phyloP scores from a whole-genome alignment of 1,139 yeast species.

The Magnusiomyces paraingens region DNA sequence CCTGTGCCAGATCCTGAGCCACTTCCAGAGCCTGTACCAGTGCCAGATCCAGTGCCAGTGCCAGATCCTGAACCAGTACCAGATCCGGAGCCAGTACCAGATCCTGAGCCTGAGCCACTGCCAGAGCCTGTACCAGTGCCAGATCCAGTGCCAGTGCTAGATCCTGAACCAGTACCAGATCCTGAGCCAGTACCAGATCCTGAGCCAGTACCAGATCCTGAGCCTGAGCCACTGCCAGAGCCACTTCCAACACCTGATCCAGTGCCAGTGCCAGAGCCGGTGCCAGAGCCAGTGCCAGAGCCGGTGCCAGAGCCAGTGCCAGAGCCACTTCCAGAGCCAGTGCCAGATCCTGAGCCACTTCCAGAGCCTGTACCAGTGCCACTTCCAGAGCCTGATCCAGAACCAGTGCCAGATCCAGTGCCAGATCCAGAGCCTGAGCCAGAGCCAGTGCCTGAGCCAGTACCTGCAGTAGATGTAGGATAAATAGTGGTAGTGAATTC shows the following conservation, averaged over 20 bases:
- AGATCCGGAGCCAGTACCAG: not conserved
- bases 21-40: conserved; percentile 1
- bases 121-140: not conserved
- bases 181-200: not conserved
- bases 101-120: not conserved
- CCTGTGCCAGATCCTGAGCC: not conserved
- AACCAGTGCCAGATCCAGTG: not conserved
- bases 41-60: conserved; percentile 1
- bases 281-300: conserved; percentile 1
- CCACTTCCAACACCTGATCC: conserved; percentile 3
- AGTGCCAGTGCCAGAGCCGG: not conserved
- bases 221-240: not conserved
- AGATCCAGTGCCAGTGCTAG: not conserved
- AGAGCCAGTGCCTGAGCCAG: not conserved
- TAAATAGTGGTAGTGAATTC: too few relatives aligned
- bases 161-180: not conserved
- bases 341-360: not conserved
- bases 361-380: not conserved
- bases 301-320: not conserved
- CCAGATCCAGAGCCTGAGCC: not conserved
- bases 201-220: conserved; percentile 1
- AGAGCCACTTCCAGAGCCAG: not conserved
- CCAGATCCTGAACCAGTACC: conserved; percentile 2
- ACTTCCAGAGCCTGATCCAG: conserved; percentile 1
- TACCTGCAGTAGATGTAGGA: too few relatives aligned